Percentiles rank a stretch among this genome's conserved stretches.
phyloP scores from a whole-genome alignment of 179 eudicot species.

The Silene noctiflora region DNA sequence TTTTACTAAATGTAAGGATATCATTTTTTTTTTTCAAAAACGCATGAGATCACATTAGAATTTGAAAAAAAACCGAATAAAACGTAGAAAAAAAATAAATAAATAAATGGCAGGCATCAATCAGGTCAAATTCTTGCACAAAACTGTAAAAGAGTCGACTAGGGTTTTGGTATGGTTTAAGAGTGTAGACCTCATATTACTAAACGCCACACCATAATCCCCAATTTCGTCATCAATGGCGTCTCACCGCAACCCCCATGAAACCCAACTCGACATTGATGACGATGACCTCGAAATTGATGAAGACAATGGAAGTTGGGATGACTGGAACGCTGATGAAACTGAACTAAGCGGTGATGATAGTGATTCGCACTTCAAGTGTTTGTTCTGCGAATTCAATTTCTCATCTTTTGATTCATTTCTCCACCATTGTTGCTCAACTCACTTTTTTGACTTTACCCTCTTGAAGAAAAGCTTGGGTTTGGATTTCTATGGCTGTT shows the following conservation, averaged over 20 bases:
- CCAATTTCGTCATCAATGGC: constrained; percentile 20
- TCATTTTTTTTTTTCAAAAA: too few relatives aligned
- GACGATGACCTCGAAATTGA: constrained; percentile 20
- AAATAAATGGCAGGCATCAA: too few relatives aligned
- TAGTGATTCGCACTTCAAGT: constrained; percentile 37
- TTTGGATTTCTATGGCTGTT: constrained; percentile 71
- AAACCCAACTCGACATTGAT: constrained; percentile 12
- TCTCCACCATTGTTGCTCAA: constrained; percentile 51
- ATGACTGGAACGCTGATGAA: constrained; percentile 68
- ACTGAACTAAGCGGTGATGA: constrained; percentile 33
- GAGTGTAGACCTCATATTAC: background rate
- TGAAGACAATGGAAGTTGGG: constrained; percentile 48
- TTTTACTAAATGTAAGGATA: too few relatives aligned
- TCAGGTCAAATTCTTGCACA: background rate
- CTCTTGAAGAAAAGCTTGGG: constrained; percentile 35
- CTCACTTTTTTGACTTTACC: constrained; percentile 59
- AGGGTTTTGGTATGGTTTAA: constrained; percentile 19
- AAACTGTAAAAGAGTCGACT: background rate
- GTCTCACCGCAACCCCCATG: constrained; percentile 11
- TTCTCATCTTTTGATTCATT: constrained; percentile 37
- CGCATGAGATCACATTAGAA: too few relatives aligned
- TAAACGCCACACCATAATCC: background rate
- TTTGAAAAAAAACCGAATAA: too few relatives aligned
- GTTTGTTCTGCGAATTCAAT: constrained; percentile 63
- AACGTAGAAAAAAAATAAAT: too few relatives aligned